phyloP scores from a whole-genome alignment of 2,329 filamentous ascomycete genomes.

The Phyllosticta paracitricarpa region DNA sequence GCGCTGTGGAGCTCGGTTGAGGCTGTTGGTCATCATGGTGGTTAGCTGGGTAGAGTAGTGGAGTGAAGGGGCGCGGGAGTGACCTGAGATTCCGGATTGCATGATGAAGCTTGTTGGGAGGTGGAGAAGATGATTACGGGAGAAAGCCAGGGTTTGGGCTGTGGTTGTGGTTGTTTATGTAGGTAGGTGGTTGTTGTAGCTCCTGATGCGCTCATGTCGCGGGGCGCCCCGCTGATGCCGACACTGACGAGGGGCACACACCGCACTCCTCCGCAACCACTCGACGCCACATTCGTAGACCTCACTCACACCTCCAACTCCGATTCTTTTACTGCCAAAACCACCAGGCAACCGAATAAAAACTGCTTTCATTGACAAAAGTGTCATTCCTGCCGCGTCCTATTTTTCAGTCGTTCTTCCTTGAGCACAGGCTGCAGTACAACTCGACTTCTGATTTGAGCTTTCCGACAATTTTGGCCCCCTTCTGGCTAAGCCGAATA shows the following conservation, averaged over 20 bases:
- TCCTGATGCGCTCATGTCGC: conserved; percentile 2
- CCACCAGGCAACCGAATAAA: not conserved
- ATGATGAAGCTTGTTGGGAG: conserved; percentile 36
- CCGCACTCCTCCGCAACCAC: not conserved
- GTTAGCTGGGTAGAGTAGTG: conserved; percentile 13
- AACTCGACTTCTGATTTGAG: too few relatives aligned
- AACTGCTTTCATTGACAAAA: not conserved
- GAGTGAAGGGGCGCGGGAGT: not conserved
- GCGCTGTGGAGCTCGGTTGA: conserved; percentile 66
- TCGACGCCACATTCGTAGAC: not conserved
- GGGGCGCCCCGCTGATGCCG: not conserved
- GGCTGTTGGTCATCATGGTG: conserved; percentile 38
- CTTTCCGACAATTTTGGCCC: too few relatives aligned
- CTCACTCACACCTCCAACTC: not conserved
- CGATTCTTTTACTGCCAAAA: not conserved
- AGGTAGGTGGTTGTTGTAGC: not conserved
- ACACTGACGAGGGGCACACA: not conserved
- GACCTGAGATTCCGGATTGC: conserved; percentile 74
- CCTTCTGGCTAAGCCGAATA: too few relatives aligned
- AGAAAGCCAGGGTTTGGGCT: not conserved
- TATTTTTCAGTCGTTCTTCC: not conserved
- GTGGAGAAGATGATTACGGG: not conserved
- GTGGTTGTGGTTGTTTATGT: conserved; percentile 3
- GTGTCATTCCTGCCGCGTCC: not conserved
- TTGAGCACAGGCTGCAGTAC: too few relatives aligned